Percentiles rank a stretch among this genome's conserved stretches.
Conservation (phyloP, 805 yeast genomes). For the Barnettozyma vustinii region DNA sequence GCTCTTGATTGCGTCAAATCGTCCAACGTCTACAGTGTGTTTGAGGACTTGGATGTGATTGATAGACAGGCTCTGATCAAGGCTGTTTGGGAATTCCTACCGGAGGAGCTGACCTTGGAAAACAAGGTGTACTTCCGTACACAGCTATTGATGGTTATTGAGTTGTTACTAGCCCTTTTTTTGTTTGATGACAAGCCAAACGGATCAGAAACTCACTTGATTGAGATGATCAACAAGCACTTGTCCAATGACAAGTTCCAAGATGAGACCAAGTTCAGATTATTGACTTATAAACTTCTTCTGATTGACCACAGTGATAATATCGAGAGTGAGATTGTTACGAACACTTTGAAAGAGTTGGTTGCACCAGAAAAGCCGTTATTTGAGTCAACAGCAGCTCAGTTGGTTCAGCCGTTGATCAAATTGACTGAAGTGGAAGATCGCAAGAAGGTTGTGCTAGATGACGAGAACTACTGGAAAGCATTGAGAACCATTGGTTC, state of each 20-base stretch:
- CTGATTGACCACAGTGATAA: slow-evolving; percentile 23
- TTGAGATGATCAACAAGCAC: slow-evolving; percentile 22
- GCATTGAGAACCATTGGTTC: slow-evolving; percentile 44
- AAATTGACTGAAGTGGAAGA: slow-evolving; percentile 2
- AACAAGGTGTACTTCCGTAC: slow-evolving; percentile 23
- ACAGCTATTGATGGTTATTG: slow-evolving; percentile 39
- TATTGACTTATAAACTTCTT: slow-evolving; percentile 47
- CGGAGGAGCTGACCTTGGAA: slow-evolving; percentile 27
- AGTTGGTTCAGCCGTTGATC: slow-evolving; percentile 16
- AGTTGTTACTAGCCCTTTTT: slow-evolving; percentile 25
- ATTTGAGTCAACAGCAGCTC: slow-evolving; percentile 16
- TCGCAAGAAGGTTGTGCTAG: slow-evolving; percentile 32
- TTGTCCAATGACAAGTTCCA: slow-evolving; percentile 20
- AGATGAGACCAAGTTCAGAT: slow-evolving; percentile 30
- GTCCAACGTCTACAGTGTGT: slow-evolving; percentile 52
- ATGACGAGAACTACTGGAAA: slow-evolving; percentile 53
- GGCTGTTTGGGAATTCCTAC: slow-evolving; percentile 31
- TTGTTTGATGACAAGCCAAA: not conserved
- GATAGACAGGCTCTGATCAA: slow-evolving; percentile 21
- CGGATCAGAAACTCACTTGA: slow-evolving; percentile 4
- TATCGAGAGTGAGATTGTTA: slow-evolving; percentile 1
- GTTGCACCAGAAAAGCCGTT: slow-evolving; percentile 11
- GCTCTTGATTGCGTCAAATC: slow-evolving; percentile 80
- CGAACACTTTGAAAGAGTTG: slow-evolving; percentile 10
- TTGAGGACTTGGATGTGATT: slow-evolving; percentile 37